Conservation (phyloP, 768 basidiomycete species). For the Cystobasidium tubakii region DNA sequence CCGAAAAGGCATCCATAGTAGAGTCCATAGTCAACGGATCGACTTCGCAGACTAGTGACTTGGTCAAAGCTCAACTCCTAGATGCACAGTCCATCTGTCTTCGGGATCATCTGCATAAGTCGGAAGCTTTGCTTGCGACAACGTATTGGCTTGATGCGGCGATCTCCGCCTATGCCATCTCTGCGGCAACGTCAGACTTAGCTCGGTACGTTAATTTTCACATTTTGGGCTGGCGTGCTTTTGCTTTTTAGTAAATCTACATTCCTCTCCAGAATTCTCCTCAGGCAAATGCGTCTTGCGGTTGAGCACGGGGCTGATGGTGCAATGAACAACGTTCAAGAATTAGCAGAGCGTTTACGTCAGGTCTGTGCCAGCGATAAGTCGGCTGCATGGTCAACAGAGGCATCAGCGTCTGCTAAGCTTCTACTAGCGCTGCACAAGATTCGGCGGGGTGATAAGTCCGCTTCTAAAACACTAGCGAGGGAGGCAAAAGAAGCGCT, state of each 20-base stretch:
- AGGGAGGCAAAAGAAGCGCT: slow-evolving; percentile 25
- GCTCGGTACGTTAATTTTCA: background rate
- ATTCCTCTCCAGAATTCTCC: background rate
- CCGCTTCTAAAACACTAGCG: background rate
- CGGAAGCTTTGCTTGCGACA: background rate
- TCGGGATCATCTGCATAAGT: background rate
- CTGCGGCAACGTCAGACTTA: background rate
- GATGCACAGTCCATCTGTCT: background rate
- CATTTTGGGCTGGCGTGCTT: background rate
- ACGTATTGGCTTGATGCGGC: background rate
- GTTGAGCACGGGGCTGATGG: background rate
- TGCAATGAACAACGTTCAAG: background rate
- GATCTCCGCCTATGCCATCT: background rate
- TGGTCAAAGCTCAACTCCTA: background rate
- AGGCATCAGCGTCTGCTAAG: background rate
- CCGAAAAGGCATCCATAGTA: background rate
- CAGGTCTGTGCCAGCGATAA: background rate
- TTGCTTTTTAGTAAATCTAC: no score
- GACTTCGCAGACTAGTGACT: background rate
- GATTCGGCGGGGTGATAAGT: background rate
- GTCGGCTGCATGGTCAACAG: background rate
- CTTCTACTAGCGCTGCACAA: background rate
- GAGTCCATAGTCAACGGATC: background rate
- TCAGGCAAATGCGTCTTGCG: background rate
- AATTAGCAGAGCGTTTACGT: background rate